phyloP scores from a whole-genome alignment of 805 yeast genomes.

The Blastobotrys mokoenaii region DNA sequence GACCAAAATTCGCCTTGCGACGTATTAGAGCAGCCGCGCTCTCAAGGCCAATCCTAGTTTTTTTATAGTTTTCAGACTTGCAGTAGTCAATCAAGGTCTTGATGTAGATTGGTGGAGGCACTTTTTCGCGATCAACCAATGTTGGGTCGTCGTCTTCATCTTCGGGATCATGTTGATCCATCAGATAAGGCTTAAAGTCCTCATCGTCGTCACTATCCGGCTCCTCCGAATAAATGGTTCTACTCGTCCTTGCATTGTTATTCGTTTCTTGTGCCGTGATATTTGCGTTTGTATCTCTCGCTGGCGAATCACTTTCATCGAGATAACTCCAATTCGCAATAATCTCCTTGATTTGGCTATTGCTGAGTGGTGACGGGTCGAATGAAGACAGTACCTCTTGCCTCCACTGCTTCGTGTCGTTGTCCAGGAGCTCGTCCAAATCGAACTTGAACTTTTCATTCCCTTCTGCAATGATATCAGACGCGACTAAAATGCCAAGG shows the following conservation, averaged over 20 bases:
- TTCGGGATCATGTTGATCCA: constrained; percentile 30
- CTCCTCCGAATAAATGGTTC: background rate
- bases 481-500: too few relatives aligned
- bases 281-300: background rate
- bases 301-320: background rate
- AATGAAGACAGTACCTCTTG: background rate
- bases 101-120: constrained; percentile 54
- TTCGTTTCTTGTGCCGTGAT: background rate
- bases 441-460: too few relatives aligned
- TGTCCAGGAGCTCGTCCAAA: too few relatives aligned
- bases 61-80: constrained; percentile 38
- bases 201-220: constrained; percentile 25
- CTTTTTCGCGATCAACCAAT: constrained; percentile 28
- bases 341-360: constrained; percentile 5
- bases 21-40: constrained; percentile 53
- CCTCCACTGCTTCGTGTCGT: too few relatives aligned
- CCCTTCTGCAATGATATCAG: too few relatives aligned
- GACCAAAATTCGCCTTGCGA: constrained; percentile 51
- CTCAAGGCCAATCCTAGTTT: constrained; percentile 40
- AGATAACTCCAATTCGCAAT: background rate
- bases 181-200: constrained; percentile 22
- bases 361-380: background rate
- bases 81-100: constrained; percentile 61
- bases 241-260: background rate
- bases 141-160: constrained; percentile 35